Percentiles rank a stretch among this genome's conserved stretches.
These are phyloP conservation scores for Flaveria bidentis DNA, from an alignment of 129 eudicot genomes.

Conservation along the genomic window DNA sequence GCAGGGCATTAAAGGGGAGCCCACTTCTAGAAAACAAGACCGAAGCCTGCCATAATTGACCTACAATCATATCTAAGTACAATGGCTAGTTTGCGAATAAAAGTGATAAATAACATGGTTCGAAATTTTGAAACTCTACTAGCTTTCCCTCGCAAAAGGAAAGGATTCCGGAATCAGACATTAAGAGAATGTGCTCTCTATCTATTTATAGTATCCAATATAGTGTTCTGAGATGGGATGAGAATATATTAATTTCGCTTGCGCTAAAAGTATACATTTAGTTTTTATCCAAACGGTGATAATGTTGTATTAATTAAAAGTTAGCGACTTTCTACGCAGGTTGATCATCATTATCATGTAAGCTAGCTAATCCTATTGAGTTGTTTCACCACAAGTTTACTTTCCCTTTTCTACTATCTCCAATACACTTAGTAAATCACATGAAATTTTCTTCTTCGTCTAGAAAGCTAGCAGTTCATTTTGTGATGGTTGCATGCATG, in stretches of 20 bases:
- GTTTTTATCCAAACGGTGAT: not conserved
- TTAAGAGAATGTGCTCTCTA: not conserved
- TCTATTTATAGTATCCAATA: not conserved
- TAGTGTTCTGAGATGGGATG: not conserved
- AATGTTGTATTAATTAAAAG: not conserved
- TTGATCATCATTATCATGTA: too few species aligned
- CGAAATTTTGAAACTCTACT: not conserved
- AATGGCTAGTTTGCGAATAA: not conserved
- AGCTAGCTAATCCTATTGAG: not conserved
- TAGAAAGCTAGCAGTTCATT: not conserved
- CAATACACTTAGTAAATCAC: not conserved
- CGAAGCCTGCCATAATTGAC: not conserved
- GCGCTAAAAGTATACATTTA: not conserved
- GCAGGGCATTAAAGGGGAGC: too few species aligned
- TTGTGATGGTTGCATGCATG: not conserved
- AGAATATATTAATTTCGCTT: too few species aligned
- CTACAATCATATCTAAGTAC: not conserved
- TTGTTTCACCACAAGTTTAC: too few species aligned
- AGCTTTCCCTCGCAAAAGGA: not conserved
- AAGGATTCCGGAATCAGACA: not conserved
- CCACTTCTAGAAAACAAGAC: not conserved
- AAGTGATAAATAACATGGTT: not conserved
- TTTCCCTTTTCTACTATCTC: not conserved
- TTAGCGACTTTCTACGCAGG: too few species aligned
- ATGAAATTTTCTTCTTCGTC: not conserved